phyloP scores from a whole-genome alignment of 345 rosid genomes.

The Acer negundo region DNA sequence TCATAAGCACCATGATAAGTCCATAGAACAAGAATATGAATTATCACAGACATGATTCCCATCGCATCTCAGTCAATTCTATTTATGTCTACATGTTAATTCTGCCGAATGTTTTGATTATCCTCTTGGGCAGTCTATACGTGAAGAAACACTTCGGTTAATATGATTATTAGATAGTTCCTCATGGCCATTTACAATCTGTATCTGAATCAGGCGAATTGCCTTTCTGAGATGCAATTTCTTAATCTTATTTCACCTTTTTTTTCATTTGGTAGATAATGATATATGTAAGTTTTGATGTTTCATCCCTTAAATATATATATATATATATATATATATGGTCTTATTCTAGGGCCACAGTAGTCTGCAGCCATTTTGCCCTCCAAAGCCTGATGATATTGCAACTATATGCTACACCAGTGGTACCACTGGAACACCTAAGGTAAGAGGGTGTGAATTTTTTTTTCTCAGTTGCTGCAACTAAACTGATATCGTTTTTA shows the following conservation, averaged over 20 bases:
- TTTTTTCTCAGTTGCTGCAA: slow-evolving; percentile 23
- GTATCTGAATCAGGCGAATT: slow-evolving; percentile 5
- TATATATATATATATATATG: slow-evolving; percentile 23
- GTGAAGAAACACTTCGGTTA: neutral
- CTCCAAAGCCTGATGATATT: slow-evolving; percentile 81
- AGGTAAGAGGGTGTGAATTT: slow-evolving; percentile 46
- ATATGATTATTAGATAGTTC: slow-evolving; percentile 1
- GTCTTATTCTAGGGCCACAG: slow-evolving; percentile 67
- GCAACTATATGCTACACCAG: slow-evolving; percentile 98
- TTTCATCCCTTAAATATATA: slow-evolving; percentile 12
- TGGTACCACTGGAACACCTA: slow-evolving; percentile 97
- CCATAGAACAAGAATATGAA: neutral
- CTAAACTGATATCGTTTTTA: slow-evolving; percentile 12
- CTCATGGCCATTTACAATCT: neutral
- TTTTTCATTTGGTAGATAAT: slow-evolving; percentile 8
- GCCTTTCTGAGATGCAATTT: slow-evolving; percentile 7
- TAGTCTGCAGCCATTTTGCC: slow-evolving; percentile 60
- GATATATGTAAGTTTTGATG: slow-evolving; percentile 22
- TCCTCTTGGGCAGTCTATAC: neutral
- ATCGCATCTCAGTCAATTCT: neutral
- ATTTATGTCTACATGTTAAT: neutral
- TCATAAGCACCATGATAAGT: neutral
- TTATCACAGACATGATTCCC: neutral
- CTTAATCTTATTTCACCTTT: neutral
- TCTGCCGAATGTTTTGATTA: neutral